Evolutionary conservation across 768 basidiomycete genomes (phyloP), one percentile per base, ranked within the genome.

Genomic region (Termitomyces sp.): DNA sequence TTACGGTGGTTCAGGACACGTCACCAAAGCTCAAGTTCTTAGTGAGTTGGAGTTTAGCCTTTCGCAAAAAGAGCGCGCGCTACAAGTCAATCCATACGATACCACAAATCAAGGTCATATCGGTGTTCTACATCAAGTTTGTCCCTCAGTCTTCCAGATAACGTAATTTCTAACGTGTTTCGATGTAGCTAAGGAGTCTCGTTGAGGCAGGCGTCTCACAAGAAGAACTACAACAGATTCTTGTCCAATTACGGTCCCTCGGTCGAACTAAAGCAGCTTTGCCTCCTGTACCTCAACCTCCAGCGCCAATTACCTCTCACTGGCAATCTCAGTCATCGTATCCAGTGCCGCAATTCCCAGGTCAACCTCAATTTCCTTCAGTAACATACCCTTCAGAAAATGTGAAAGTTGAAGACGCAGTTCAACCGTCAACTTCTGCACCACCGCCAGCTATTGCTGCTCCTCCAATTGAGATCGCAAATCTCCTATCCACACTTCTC

Each of bases 1-100:
- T 45, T 69, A 75, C 61, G 68, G 69, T 56, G 69, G 72, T 46
- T 70, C 75, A 6, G 70, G 76, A 16, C 74, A 82, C 60, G 79
- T 91, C 32, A 84, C 87, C 8, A 86, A 86, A 68, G 76, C 83
- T 1, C 90, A 92, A 70, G 94, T 96, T 5, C 76, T 93, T 5
- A 84, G 84, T 48, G 91, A 94, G 68, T 76, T 94, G 3, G 88
- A 94, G 60, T 90, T 88, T 44, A 86, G 88, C 8, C 76, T 95
- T 30, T 81, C 85, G 46, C 86, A 90, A 66, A 92, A 93, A 68
- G 87, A 94, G 64, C 84, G 89, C 7, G 75, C 78, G 11, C 61
- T 90, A 2, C 88, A 89, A 63, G 60, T 74, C 1, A 91, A 91
- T 60, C 89, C 86, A 0, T 88, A 85, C 66, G 93, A 98, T 65